phyloP scores from a whole-genome alignment of 228 moss, liverwort and hornwort genomes.

The Sphagnum magellanicum region DNA sequence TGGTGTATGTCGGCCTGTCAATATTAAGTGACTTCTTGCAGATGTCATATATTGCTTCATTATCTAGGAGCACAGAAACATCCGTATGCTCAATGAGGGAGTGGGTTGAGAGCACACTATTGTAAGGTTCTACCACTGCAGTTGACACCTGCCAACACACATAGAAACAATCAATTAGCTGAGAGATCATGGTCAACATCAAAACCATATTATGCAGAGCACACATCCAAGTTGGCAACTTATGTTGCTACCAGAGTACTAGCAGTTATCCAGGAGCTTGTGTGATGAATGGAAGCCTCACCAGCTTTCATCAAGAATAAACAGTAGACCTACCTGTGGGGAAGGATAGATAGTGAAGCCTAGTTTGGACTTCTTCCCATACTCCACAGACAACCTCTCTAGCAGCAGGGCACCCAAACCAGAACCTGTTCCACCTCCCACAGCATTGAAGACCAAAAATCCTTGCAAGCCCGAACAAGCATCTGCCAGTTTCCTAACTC shows the following conservation, averaged over 20 bases:
- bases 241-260: too few species aligned
- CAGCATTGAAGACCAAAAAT: constrained; percentile 3
- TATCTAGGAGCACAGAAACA: constrained; percentile 4
- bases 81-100: constrained; percentile 5
- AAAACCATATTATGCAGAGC: too few species aligned
- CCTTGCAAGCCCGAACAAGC: constrained; percentile 1
- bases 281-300: too few species aligned
- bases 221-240: too few species aligned
- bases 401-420: constrained; percentile 2
- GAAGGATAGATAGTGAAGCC: constrained; percentile 5
- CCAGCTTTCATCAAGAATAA: too few species aligned
- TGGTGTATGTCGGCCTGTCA: constrained; percentile 3
- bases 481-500: neutral
- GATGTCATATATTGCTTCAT: constrained; percentile 4
- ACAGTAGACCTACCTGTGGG: neutral
- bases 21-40: constrained; percentile 5
- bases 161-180: neutral
- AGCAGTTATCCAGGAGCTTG: too few species aligned
- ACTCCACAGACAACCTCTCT: constrained; percentile 4
- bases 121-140: constrained; percentile 4
- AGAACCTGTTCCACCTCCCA: constrained; percentile 3
- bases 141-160: constrained; percentile 2
- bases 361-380: constrained; percentile 3
- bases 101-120: constrained; percentile 3
- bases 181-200: too few species aligned